Evolutionary conservation across 352 stramenopile genomes (phyloP).

Genomic region (Globisporangium irregulare): DNA sequence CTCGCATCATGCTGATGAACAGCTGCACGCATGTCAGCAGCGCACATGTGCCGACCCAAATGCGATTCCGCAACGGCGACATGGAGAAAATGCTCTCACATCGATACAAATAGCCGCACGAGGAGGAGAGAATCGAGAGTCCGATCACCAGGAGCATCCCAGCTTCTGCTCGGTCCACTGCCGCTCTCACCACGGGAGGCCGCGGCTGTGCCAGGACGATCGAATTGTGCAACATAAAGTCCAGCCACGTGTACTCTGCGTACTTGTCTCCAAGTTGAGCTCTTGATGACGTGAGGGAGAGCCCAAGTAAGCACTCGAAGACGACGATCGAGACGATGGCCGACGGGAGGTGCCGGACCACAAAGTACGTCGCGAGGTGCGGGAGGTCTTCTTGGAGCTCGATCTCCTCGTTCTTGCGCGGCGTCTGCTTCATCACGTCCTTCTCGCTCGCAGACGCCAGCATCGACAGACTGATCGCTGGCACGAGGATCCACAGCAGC

Average conservation of each 20-base stretch:
- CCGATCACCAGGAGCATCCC: conserved; percentile 71
- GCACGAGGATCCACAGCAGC: conserved; percentile 80
- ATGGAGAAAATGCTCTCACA: conserved; percentile 67
- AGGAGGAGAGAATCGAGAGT: conserved; percentile 66
- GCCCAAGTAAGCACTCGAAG: conserved; percentile 68
- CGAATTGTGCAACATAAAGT: conserved; percentile 58
- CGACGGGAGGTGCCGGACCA: conserved; percentile 67
- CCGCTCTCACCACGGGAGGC: conserved; percentile 41
- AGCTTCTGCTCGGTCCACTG: conserved; percentile 70
- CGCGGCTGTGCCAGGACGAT: conserved; percentile 47
- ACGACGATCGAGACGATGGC: conserved; percentile 51
- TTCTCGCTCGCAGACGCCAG: conserved; percentile 66
- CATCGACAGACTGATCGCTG: conserved; percentile 72
- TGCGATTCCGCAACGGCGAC: conserved; percentile 68
- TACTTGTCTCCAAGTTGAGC: conserved; percentile 23
- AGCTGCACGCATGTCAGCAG: conserved; percentile 51
- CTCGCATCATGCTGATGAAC: conserved; percentile 36
- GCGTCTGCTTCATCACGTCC: conserved; percentile 81
- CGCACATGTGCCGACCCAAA: conserved; percentile 47
- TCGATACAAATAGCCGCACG: conserved; percentile 70
- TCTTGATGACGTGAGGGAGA: conserved; percentile 51
- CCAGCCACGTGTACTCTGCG: conserved; percentile 43
- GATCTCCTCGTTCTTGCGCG: conserved; percentile 79
- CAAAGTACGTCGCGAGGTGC: conserved; percentile 61
- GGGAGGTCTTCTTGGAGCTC: conserved; percentile 58